These are phyloP conservation scores for Phytophthora cryptogea DNA, from an alignment of 352 stramenopile species.

Conservation along the genomic window DNA sequence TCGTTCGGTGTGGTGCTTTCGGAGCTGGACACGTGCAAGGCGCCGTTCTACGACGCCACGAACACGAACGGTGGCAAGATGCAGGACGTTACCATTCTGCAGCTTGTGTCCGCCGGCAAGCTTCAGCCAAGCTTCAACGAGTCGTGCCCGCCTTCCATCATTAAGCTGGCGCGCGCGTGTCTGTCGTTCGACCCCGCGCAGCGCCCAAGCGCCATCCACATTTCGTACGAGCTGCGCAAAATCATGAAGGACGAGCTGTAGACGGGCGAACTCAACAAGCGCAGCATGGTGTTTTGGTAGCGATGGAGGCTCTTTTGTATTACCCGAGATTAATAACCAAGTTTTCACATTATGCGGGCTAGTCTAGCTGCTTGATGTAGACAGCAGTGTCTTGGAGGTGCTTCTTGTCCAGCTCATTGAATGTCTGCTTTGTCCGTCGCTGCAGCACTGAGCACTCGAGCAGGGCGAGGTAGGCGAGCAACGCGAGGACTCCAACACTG, in stretches of 20 bases:
- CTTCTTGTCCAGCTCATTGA: slow-evolving; percentile 4
- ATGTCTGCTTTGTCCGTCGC: neutral
- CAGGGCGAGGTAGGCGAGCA: slow-evolving; percentile 4
- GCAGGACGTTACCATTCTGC: slow-evolving; percentile 65
- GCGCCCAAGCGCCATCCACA: slow-evolving; percentile 73
- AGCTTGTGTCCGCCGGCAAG: slow-evolving; percentile 70
- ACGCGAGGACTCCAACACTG: neutral
- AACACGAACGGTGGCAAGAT: slow-evolving; percentile 68
- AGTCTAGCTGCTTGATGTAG: slow-evolving; percentile 4
- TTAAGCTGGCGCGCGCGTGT: slow-evolving; percentile 66
- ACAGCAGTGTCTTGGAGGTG: neutral
- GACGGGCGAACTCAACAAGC: slow-evolving; percentile 14
- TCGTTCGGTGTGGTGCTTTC: slow-evolving; percentile 62
- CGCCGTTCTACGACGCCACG: slow-evolving; percentile 60
- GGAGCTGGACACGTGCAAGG: slow-evolving; percentile 70
- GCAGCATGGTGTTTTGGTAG: slow-evolving; percentile 29
- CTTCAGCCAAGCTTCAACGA: slow-evolving; percentile 65
- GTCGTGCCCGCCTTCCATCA: slow-evolving; percentile 51
- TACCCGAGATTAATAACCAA: slow-evolving; percentile 25
- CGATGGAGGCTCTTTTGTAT: slow-evolving; percentile 33
- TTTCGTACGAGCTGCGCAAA: slow-evolving; percentile 80
- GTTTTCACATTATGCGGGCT: slow-evolving; percentile 20
- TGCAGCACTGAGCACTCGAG: neutral
- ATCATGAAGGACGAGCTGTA: slow-evolving; percentile 77
- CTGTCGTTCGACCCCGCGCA: slow-evolving; percentile 65